Percentiles rank a stretch among this genome's conserved stretches.
phyloP scores from a whole-genome alignment of 1,139 yeast species.

The Debaryomyces nepalensis region DNA sequence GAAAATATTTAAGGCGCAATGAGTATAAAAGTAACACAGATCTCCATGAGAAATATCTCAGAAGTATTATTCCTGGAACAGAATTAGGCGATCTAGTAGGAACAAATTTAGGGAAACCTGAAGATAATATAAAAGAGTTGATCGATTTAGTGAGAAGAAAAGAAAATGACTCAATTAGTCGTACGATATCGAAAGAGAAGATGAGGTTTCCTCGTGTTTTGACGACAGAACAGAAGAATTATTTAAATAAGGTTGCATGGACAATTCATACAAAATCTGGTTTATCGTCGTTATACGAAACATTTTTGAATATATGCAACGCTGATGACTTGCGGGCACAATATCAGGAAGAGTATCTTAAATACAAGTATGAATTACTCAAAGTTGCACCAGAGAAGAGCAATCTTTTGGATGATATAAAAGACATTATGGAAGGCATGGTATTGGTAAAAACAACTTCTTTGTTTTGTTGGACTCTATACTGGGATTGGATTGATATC shows the following conservation, averaged over 20 bases:
- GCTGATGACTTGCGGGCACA: slow-evolving; percentile 66
- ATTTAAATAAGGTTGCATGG: slow-evolving; percentile 53
- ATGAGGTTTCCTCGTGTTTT: slow-evolving; percentile 43
- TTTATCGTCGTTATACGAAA: slow-evolving; percentile 57
- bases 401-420: slow-evolving; percentile 45
- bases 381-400: slow-evolving; percentile 46
- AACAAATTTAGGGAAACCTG: slow-evolving; percentile 52
- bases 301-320: slow-evolving; percentile 60
- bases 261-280: slow-evolving; percentile 52
- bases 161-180: slow-evolving; percentile 44
- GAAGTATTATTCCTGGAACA: slow-evolving; percentile 65
- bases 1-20: slow-evolving; percentile 45
- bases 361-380: slow-evolving; percentile 59
- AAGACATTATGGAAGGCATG: slow-evolving; percentile 71
- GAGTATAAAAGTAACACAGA: slow-evolving; percentile 33
- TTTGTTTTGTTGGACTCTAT: slow-evolving; percentile 71
- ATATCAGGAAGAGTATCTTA: slow-evolving; percentile 63
- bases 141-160: slow-evolving; percentile 47
- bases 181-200: slow-evolving; percentile 38
- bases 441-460: slow-evolving; percentile 66
- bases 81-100: slow-evolving; percentile 62
- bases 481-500: slow-evolving; percentile 78
- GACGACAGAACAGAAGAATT: slow-evolving; percentile 35
- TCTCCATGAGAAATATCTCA: slow-evolving; percentile 52
- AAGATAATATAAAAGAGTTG: slow-evolving; percentile 53